Percentiles rank a stretch among this genome's conserved stretches.
Conservation (phyloP, 768 basidiomycete species). For the Calocybe gangraenosa region DNA sequence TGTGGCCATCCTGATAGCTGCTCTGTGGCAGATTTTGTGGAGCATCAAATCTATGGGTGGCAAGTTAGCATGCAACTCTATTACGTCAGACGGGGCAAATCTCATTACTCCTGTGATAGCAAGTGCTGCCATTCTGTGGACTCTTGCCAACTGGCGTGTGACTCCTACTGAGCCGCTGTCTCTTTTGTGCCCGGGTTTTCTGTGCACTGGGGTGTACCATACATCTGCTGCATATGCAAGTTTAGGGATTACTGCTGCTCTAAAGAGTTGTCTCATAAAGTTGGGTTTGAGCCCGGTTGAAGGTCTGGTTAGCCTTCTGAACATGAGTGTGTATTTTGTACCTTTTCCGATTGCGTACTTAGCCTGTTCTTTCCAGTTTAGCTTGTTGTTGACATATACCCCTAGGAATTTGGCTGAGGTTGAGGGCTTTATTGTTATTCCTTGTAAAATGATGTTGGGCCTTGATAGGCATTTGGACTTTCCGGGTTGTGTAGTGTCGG, state of each 20-base stretch:
- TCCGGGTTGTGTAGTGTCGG: not conserved
- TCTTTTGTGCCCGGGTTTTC: not conserved
- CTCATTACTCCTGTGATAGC: constrained; percentile 14
- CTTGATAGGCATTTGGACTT: not conserved
- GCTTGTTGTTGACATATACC: constrained; percentile 18
- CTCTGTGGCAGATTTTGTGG: not conserved
- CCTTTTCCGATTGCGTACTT: constrained; percentile 11
- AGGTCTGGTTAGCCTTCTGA: constrained; percentile 5
- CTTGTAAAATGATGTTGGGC: constrained; percentile 4
- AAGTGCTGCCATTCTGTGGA: constrained; percentile 13
- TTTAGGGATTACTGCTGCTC: constrained; percentile 16
- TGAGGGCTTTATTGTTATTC: constrained; percentile 10
- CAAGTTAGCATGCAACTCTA: constrained; percentile 16
- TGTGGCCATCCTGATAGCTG: not conserved
- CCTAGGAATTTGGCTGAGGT: constrained; percentile 24
- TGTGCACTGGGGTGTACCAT: constrained; percentile 13
- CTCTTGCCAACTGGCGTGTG: constrained; percentile 2
- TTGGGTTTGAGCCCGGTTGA: constrained; percentile 10
- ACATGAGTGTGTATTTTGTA: constrained; percentile 6
- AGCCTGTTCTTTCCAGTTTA: constrained; percentile 12
- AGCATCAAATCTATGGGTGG: not conserved
- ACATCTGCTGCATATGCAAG: constrained; percentile 18
- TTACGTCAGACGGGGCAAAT: constrained; percentile 15
- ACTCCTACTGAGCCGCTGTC: constrained; percentile 4
- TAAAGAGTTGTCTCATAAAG: constrained; percentile 14